phyloP scores from a whole-genome alignment of 192 early-diverging fungal species.

The Jimgerdemannia lactiflua region DNA sequence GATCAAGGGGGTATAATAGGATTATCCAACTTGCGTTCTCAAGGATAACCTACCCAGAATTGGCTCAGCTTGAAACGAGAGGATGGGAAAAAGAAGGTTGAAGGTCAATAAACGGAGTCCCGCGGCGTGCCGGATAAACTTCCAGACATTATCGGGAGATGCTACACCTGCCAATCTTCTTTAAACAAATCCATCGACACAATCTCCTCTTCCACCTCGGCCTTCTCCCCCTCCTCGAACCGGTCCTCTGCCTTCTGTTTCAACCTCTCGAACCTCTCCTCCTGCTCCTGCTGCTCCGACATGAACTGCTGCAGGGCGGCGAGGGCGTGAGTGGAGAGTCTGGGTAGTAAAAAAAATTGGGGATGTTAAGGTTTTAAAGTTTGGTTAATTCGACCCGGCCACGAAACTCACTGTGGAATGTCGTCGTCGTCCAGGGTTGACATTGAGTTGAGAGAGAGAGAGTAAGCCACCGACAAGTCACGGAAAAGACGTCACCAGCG shows the following conservation, averaged over 20 bases:
- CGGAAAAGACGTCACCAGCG: background rate
- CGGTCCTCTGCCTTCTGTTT: conserved; percentile 45
- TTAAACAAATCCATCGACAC: conserved; percentile 63
- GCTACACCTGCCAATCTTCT: conserved; percentile 78
- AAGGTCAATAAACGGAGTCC: background rate
- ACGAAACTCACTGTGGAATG: background rate
- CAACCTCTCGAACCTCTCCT: conserved; percentile 61
- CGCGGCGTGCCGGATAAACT: background rate
- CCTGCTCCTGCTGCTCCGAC: conserved; percentile 59
- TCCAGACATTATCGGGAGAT: conserved; percentile 26
- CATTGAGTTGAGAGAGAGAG: background rate
- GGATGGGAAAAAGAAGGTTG: conserved; percentile 1
- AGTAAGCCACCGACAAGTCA: background rate
- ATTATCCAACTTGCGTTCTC: conserved; percentile 8
- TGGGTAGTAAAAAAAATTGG: conserved; percentile 1
- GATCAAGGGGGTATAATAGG: conserved; percentile 2
- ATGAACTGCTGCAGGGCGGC: conserved; percentile 61
- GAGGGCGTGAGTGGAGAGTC: conserved; percentile 51
- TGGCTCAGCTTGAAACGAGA: conserved; percentile 31
- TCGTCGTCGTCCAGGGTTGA: background rate
- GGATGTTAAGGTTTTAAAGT: no score
- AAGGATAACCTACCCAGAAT: conserved; percentile 42
- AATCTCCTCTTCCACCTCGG: conserved; percentile 21
- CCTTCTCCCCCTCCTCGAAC: conserved; percentile 38
- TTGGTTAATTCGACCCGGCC: no score